These are phyloP conservation scores for Camelina laxa DNA, from an alignment of 345 rosid species.

Conservation along the genomic window DNA sequence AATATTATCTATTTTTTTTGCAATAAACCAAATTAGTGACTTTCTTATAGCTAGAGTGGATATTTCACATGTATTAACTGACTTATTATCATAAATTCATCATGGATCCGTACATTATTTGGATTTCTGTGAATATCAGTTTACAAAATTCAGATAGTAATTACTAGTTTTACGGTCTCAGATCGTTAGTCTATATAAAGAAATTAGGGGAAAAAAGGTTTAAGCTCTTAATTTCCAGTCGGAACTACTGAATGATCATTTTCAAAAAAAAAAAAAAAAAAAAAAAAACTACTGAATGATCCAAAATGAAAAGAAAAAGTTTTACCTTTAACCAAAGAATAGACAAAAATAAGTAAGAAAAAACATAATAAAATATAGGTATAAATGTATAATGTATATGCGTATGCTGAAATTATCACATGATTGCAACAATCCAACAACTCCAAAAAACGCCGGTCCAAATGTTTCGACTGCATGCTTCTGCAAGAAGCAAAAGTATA, in stretches of 20 bases:
- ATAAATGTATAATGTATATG: background rate
- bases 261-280: too few species aligned
- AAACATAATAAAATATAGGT: background rate
- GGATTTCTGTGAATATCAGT: background rate
- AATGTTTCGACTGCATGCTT: conserved; percentile 7
- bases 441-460: conserved; percentile 36
- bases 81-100: background rate
- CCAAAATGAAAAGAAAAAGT: too few species aligned
- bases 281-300: too few species aligned
- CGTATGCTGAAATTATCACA: conserved; percentile 21
- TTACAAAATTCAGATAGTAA: background rate
- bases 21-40: background rate
- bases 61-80: too few species aligned
- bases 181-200: conserved; percentile 21
- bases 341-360: too few species aligned
- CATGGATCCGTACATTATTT: background rate
- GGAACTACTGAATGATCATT: too few species aligned
- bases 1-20: background rate
- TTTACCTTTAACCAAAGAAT: too few species aligned
- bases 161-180: background rate
- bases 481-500: conserved; percentile 31
- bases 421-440: conserved; percentile 43
- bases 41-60: background rate
- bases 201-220: too few species aligned
- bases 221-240: too few species aligned